These are phyloP conservation scores for Niebla homalea DNA, from an alignment of 495 filamentous ascomycete genomes.

Conservation along the genomic window DNA sequence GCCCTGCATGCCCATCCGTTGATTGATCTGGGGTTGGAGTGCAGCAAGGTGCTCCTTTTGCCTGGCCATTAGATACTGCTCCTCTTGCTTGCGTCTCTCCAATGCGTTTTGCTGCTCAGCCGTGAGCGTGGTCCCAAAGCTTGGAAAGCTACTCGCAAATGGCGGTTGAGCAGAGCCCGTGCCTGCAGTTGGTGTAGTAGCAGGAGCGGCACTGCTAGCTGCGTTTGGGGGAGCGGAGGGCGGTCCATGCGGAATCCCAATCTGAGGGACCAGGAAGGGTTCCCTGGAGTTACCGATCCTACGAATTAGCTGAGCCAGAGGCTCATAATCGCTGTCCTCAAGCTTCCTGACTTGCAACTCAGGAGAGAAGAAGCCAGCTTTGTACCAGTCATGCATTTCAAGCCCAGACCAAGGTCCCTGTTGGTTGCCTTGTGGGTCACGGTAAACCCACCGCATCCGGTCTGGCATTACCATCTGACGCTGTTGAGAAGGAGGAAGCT, in stretches of 20 bases:
- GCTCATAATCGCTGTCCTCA: slow-evolving; percentile 89
- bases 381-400: slow-evolving; percentile 99
- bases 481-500: slow-evolving; percentile 59
- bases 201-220: slow-evolving; percentile 26
- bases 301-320: slow-evolving; percentile 85
- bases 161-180: slow-evolving; percentile 69
- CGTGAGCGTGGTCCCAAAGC: slow-evolving; percentile 93
- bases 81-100: slow-evolving; percentile 91
- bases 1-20: slow-evolving; percentile 54
- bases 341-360: slow-evolving; percentile 88
- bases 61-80: slow-evolving; percentile 89
- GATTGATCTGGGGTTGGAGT: slow-evolving; percentile 60
- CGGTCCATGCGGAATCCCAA: slow-evolving; percentile 79
- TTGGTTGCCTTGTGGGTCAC: slow-evolving; percentile 79
- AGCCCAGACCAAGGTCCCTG: slow-evolving; percentile 93
- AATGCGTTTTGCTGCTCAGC: slow-evolving; percentile 96
- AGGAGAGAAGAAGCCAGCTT: slow-evolving; percentile 90
- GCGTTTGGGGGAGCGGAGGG: slow-evolving; percentile 35
- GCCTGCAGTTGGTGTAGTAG: slow-evolving; percentile 21
- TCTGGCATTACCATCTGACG: slow-evolving; percentile 98
- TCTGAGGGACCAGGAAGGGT: slow-evolving; percentile 93
- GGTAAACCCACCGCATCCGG: slow-evolving; percentile 95
- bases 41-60: slow-evolving; percentile 78
- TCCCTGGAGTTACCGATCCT: slow-evolving; percentile 95
- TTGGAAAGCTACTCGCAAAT: slow-evolving; percentile 89